Evolutionary conservation across 441 rosid species (phyloP), one percentile per base, ranked within the genome.

Genomic region (Dalechampia spathulata): DNA sequence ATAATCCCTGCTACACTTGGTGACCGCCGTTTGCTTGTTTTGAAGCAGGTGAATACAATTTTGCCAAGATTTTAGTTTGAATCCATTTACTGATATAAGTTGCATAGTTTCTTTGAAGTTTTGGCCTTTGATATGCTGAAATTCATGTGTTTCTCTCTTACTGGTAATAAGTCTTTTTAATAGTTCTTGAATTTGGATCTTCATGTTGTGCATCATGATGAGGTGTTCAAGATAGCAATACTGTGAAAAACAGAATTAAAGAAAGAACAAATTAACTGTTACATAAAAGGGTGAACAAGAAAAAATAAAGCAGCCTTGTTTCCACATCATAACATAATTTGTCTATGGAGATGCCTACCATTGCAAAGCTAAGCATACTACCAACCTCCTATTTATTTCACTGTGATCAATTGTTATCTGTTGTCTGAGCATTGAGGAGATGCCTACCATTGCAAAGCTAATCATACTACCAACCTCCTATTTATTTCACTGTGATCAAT

Each of bases 11-110:
- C 97, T 19, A 70, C 82, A 58, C 53, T 84, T 57, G 59, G 83
- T 51, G 96, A 90, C 66, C 96, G 96, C 51, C 85, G 95, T 26
- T 41, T 93, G 64, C 69, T 93, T 53, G 96, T 90, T 69, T 70
- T 93, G 64, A 90, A 77, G 74, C 99, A 90, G 97, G 99, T 93
- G 62, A 20, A 2, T 7, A 11, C 23, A 4, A 45, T 32, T 23
- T 20, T 50, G 36, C 19, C 16, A n/a, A 34, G 13, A 16, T 28
- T 40, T 17, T 22, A 16, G 20, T 30, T 49, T 28, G 10, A 12
- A 8, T 45, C 20, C 17, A 40, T 16, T 19, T 17, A 42, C 57
- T 32, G 16, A 22, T 25, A 32, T 22, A n/a, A 49, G 47, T 59
- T 38, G 17, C 38, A 43, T 49, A 39, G 10, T 43, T 56, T n/a